Percentiles rank a stretch among this genome's conserved stretches.
phyloP scores from a whole-genome alignment of 2,329 filamentous ascomycete species.

The Dryadomyces quercus-mongolicae region DNA sequence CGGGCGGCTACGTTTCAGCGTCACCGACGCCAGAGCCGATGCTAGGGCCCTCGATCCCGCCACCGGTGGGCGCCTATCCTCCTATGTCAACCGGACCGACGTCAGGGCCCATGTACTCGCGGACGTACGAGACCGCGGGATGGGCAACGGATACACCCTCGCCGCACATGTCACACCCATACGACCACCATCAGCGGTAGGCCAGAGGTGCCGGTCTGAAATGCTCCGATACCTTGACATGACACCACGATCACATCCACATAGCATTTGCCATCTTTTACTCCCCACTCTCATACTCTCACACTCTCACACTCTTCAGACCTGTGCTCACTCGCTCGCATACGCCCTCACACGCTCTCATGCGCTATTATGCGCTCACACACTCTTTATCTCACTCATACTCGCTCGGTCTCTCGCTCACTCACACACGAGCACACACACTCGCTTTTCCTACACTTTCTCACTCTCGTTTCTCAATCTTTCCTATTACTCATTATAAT shows the following conservation, averaged over 20 bases:
- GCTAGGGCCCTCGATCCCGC: slow-evolving; percentile 1
- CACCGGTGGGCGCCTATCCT: slow-evolving; percentile 2
- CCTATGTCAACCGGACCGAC: background rate
- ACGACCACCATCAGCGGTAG: slow-evolving; percentile 71
- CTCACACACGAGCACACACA: background rate
- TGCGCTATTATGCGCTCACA: background rate
- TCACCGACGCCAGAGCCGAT: slow-evolving; percentile 7
- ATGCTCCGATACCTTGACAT: background rate
- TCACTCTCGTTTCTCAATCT: background rate
- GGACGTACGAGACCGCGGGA: slow-evolving; percentile 11
- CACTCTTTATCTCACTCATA: background rate
- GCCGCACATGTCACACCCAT: slow-evolving; percentile 23
- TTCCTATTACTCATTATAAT: background rate
- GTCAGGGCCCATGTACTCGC: slow-evolving; percentile 7
- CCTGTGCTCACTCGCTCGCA: too few relatives aligned
- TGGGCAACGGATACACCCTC: slow-evolving; percentile 7
- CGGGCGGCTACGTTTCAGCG: slow-evolving; percentile 7
- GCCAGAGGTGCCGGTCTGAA: slow-evolving; percentile 42
- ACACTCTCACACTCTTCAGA: too few relatives aligned
- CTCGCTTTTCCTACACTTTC: background rate
- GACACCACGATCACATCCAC: background rate
- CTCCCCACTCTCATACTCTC: background rate
- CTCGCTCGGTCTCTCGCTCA: background rate
- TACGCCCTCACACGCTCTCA: background rate
- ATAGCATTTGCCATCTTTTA: background rate